phyloP scores from a whole-genome alignment of 768 basidiomycete species.

The Tylopilus intermedius region DNA sequence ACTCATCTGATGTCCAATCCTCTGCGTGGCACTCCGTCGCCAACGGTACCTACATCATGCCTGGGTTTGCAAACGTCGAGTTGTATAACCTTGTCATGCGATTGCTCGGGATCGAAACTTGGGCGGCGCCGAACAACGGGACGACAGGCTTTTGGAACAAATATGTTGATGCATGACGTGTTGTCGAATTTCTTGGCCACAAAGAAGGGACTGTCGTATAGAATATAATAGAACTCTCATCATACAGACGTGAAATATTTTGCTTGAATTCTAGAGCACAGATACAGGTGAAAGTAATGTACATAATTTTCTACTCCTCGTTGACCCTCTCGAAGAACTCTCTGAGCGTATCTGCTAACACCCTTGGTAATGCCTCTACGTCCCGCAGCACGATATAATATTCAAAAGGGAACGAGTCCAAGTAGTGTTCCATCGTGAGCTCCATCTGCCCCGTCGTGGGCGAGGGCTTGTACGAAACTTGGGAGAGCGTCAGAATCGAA shows the following conservation, averaged over 20 bases:
- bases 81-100: slow-evolving; percentile 79
- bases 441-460: slow-evolving; percentile 64
- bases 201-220: neutral
- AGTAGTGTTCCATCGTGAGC: slow-evolving; percentile 79
- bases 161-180: slow-evolving; percentile 41
- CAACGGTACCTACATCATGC: slow-evolving; percentile 58
- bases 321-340: slow-evolving; percentile 89
- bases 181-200: neutral
- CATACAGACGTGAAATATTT: slow-evolving; percentile 1
- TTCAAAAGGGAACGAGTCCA: slow-evolving; percentile 97
- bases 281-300: neutral
- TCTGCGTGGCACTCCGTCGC: slow-evolving; percentile 58
- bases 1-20: slow-evolving; percentile 4
- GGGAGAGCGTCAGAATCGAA: slow-evolving; percentile 91
- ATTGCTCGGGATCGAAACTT: slow-evolving; percentile 58
- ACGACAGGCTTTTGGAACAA: slow-evolving; percentile 80
- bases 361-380: slow-evolving; percentile 88
- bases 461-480: slow-evolving; percentile 70
- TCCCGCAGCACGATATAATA: slow-evolving; percentile 91
- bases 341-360: slow-evolving; percentile 79
- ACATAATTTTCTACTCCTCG: slow-evolving; percentile 40
- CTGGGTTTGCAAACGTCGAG: slow-evolving; percentile 82
- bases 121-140: slow-evolving; percentile 66
- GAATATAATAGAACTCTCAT: neutral
- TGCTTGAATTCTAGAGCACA: neutral